Percentiles rank a stretch among this genome's conserved stretches.
Conservation (phyloP, 148 eudicot genomes). For the Persicaria maculosa region DNA sequence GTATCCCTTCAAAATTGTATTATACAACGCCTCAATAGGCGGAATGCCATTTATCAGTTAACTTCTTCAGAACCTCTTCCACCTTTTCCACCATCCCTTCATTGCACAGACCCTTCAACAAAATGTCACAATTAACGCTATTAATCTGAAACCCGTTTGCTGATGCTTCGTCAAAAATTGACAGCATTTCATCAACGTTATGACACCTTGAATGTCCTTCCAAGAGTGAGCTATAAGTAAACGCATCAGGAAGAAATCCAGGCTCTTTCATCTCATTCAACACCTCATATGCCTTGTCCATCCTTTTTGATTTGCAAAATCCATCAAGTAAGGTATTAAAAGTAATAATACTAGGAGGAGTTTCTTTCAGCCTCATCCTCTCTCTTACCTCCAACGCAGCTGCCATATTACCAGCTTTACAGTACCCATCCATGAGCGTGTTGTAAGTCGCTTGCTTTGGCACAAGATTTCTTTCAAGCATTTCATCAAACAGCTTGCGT, state of each 20-base stretch:
- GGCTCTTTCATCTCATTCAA: conserved; percentile 52
- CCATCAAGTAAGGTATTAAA: conserved; percentile 69
- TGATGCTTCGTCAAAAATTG: conserved; percentile 35
- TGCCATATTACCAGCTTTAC: conserved; percentile 60
- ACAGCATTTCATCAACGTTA: conserved; percentile 33
- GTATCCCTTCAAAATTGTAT: conserved; percentile 58
- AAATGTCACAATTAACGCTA: conserved; percentile 42
- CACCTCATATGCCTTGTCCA: conserved; percentile 42
- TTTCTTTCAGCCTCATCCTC: conserved; percentile 48
- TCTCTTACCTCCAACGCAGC: conserved; percentile 53
- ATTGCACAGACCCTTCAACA: conserved; percentile 70
- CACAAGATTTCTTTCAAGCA: conserved; percentile 36
- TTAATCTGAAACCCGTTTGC: conserved; percentile 35
- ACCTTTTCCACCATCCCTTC: conserved; percentile 56
- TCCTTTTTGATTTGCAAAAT: conserved; percentile 48
- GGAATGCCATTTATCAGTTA: conserved; percentile 36
- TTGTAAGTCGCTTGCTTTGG: conserved; percentile 58
- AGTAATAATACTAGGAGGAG: conserved; percentile 49
- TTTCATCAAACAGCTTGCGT: conserved; percentile 59
- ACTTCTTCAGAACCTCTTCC: conserved; percentile 38
- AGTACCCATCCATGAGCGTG: conserved; percentile 76
- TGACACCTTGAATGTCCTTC: conserved; percentile 58
- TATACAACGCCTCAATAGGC: conserved; percentile 51
- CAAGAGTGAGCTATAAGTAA: conserved; percentile 57
- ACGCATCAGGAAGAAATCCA: conserved; percentile 65